A percentile compares a stretch with the other conserved stretches of the same genome.
Conservation (phyloP, 495 filamentous ascomycete species). For the Aspergillus steynii region DNA sequence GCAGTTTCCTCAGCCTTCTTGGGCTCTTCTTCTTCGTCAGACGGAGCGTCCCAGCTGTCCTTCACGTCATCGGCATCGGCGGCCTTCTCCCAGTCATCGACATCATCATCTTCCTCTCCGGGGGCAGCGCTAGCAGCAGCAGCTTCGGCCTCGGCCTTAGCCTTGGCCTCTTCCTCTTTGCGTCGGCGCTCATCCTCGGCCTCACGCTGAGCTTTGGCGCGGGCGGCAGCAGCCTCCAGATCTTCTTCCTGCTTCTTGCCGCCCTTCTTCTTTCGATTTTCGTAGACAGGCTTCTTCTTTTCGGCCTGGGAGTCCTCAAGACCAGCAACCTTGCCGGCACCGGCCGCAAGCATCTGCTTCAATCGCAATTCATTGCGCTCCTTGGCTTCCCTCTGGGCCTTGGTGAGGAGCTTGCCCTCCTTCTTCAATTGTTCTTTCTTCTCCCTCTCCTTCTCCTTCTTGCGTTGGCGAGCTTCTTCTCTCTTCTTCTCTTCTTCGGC, state of each 20-base stretch:
- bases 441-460: constrained; percentile 95
- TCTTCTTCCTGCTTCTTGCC: constrained; percentile 72
- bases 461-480: constrained; percentile 72
- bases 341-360: constrained; percentile 91
- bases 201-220: constrained; percentile 61
- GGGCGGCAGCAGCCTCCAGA: constrained; percentile 60
- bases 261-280: constrained; percentile 73
- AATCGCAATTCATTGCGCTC: constrained; percentile 80
- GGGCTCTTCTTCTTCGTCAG: constrained; percentile 67
- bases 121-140: constrained; percentile 59
- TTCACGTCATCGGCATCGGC: constrained; percentile 80
- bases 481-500: constrained; percentile 74
- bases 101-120: constrained; percentile 56
- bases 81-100: constrained; percentile 89
- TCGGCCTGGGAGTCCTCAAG: constrained; percentile 61
- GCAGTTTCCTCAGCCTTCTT: constrained; percentile 6
- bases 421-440: constrained; percentile 93
- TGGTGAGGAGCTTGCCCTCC: constrained; percentile 92
- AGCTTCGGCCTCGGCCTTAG: constrained; percentile 58
- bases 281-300: constrained; percentile 75
- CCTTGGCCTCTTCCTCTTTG: constrained; percentile 62
- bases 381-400: constrained; percentile 88
- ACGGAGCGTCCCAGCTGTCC: constrained; percentile 91
- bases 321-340: constrained; percentile 73
- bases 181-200: constrained; percentile 71